These are phyloP conservation scores for Candida cerambycidarum DNA, from an alignment of 805 yeast genomes.

Conservation along the genomic window DNA sequence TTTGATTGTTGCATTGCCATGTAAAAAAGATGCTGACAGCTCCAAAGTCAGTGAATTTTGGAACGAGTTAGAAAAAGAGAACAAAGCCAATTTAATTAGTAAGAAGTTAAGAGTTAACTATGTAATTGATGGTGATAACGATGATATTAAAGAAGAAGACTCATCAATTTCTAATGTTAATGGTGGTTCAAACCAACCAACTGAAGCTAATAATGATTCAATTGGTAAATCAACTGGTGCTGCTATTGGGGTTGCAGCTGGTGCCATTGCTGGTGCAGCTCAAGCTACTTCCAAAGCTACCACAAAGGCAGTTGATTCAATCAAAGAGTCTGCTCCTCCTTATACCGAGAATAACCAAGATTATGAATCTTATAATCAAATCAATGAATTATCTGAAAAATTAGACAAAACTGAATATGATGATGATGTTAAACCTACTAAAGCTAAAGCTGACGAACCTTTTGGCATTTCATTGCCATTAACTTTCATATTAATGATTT, in stretches of 20 bases:
- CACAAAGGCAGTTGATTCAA: constrained; percentile 8
- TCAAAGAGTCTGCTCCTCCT: constrained; percentile 9
- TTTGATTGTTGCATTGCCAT: constrained; percentile 81
- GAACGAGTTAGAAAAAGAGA: constrained; percentile 66
- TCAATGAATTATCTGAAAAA: constrained; percentile 44
- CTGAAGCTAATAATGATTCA: constrained; percentile 16
- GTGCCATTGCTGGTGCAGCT: constrained; percentile 14
- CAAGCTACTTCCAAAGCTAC: constrained; percentile 4
- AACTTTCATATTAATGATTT: constrained; percentile 46
- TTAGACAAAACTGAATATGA: constrained; percentile 41
- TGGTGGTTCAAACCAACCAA: background rate
- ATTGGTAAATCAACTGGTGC: constrained; percentile 17
- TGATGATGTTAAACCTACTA: constrained; percentile 16
- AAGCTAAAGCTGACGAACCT: constrained; percentile 27
- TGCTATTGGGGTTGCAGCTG: constrained; percentile 16
- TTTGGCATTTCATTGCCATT: constrained; percentile 51
- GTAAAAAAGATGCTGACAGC: constrained; percentile 58
- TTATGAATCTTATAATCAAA: constrained; percentile 41
- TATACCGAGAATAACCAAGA: constrained; percentile 30
- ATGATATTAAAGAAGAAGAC: constrained; percentile 10
- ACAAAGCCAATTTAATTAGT: constrained; percentile 53
- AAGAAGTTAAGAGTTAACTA: constrained; percentile 69
- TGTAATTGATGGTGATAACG: constrained; percentile 29
- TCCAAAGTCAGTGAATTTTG: constrained; percentile 66
- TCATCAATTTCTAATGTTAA: background rate